Conservation (phyloP, 768 basidiomycete species). For the Hericium erinaceus region DNA sequence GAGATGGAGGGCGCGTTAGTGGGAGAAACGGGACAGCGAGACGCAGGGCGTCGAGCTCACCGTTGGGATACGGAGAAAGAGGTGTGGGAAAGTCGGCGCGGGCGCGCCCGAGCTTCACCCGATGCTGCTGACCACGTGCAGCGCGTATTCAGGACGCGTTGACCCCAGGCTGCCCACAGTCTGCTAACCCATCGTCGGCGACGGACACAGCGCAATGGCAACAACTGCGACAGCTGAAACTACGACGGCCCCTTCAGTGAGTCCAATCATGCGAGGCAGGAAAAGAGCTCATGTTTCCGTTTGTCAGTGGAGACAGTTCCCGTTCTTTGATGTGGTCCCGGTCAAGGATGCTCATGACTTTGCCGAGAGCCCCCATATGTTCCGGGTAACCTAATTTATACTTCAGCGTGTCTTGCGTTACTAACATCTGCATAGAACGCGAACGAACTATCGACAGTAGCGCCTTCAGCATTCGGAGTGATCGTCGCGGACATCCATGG, state of each 20-base stretch:
- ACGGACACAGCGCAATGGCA: too few species aligned
- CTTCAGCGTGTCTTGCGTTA: too few species aligned
- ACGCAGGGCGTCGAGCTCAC: background rate
- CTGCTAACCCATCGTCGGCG: too few species aligned
- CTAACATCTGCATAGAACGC: constrained; percentile 28
- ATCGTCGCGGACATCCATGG: constrained; percentile 84
- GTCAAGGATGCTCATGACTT: constrained; percentile 78
- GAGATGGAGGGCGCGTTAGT: background rate
- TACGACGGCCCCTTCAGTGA: too few species aligned
- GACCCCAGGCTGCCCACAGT: background rate
- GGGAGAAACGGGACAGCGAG: background rate
- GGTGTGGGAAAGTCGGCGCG: background rate
- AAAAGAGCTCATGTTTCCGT: background rate
- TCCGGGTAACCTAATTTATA: too few species aligned
- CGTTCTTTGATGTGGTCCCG: constrained; percentile 75
- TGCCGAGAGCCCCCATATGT: constrained; percentile 62
- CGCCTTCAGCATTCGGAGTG: constrained; percentile 54
- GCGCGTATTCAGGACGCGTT: background rate
- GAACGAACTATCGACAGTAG: constrained; percentile 64
- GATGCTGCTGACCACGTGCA: background rate
- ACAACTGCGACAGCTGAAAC: too few species aligned
- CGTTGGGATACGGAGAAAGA: background rate
- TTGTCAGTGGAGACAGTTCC: constrained; percentile 75
- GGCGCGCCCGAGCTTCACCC: background rate
- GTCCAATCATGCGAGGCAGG: too few species aligned